These are phyloP conservation scores for Eleusine coracana DNA, from an alignment of 176 grass and related monocot genomes.

Conservation along the genomic window DNA sequence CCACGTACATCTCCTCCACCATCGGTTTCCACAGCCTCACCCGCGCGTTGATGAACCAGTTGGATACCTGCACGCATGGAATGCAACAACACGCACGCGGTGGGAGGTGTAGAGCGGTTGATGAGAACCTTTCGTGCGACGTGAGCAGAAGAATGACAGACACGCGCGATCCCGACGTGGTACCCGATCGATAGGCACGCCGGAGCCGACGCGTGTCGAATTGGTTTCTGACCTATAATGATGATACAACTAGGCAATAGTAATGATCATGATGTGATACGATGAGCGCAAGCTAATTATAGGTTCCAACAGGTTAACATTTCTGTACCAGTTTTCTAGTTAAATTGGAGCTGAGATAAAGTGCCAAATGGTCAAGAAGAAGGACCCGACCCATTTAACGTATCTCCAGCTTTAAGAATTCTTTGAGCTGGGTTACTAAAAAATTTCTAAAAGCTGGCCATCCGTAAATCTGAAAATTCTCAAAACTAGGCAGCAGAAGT, in stretches of 20 bases:
- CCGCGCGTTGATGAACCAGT: constrained; percentile 86
- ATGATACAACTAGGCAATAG: constrained; percentile 9
- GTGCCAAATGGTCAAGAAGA: not conserved
- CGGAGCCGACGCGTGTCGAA: constrained; percentile 28
- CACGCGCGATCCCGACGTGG: constrained; percentile 43
- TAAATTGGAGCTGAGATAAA: not conserved
- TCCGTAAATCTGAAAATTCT: not conserved
- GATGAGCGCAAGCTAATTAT: constrained; percentile 13
- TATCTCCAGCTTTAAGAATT: not conserved
- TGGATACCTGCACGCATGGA: constrained; percentile 53
- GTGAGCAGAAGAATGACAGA: constrained; percentile 7
- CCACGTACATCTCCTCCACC: constrained; percentile 96
- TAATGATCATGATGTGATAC: constrained; percentile 31
- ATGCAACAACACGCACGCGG: not conserved
- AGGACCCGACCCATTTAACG: not conserved
- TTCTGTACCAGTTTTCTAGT: constrained; percentile 28
- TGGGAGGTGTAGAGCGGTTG: constrained; percentile 20
- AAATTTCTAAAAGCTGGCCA: not conserved
- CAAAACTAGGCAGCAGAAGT: not conserved
- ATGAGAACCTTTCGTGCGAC: not conserved
- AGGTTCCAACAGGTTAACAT: constrained; percentile 21
- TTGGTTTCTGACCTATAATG: constrained; percentile 25
- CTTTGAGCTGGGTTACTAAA: not conserved
- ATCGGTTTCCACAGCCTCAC: constrained; percentile 95
- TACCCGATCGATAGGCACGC: constrained; percentile 31